These are phyloP conservation scores for Exophiala sp. DNA, from an alignment of 2,329 filamentous ascomycete species.

Conservation along the genomic window DNA sequence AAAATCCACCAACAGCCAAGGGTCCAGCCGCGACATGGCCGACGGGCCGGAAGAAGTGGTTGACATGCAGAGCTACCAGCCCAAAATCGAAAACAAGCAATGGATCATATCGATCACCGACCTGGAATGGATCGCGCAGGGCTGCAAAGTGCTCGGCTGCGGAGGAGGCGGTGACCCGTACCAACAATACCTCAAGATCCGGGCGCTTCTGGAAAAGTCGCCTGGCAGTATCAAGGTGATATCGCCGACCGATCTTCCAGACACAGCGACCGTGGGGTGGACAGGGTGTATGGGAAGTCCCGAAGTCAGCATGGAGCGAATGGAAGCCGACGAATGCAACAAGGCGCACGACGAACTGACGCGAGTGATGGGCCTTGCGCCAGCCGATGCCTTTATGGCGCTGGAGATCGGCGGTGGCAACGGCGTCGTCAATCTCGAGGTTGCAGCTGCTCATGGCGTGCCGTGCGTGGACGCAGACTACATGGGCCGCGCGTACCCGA, in stretches of 20 bases:
- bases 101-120: constrained; percentile 45
- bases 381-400: constrained; percentile 54
- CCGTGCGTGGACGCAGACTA: constrained; percentile 43
- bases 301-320: constrained; percentile 56
- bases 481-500: constrained; percentile 34
- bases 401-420: constrained; percentile 64
- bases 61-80: constrained; percentile 25
- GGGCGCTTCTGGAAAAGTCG: constrained; percentile 8
- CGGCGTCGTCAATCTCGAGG: constrained; percentile 55
- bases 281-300: constrained; percentile 49
- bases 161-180: constrained; percentile 45
- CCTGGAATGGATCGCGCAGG: constrained; percentile 42
- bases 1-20: no score
- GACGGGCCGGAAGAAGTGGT: constrained; percentile 21
- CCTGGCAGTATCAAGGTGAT: constrained; percentile 47
- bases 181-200: constrained; percentile 24
- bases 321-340: constrained; percentile 50
- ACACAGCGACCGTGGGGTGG: constrained; percentile 42
- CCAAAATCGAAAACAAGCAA: constrained; percentile 23
- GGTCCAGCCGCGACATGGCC: background rate
- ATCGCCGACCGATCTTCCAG: constrained; percentile 46
- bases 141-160: constrained; percentile 46
- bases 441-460: constrained; percentile 38
- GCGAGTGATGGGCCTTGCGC: constrained; percentile 42
- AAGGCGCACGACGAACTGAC: constrained; percentile 47